Evolutionary conservation across 108 stramenopile genomes (phyloP).

Genomic region (Discostella pseudostelligera): DNA sequence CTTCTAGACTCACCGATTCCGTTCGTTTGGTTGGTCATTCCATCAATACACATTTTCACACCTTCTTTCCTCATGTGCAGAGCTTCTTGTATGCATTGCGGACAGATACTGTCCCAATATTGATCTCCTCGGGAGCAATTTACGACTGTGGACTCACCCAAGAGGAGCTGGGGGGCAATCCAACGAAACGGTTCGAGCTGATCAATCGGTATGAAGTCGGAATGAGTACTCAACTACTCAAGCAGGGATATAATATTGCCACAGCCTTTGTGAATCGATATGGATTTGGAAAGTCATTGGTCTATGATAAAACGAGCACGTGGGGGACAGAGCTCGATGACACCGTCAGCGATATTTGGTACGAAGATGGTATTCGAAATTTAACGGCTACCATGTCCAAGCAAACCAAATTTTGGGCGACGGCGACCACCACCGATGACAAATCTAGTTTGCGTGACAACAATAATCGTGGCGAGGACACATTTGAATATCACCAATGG

Average conservation of each 20-base stretch:
- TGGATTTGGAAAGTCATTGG: conserved; percentile 27
- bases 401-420: conserved; percentile 16
- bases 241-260: conserved; percentile 43
- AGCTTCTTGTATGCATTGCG: conserved; percentile 48
- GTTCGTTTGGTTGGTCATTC: conserved; percentile 48
- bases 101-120: conserved; percentile 34
- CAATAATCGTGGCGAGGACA: conserved; percentile 9
- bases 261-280: conserved; percentile 40
- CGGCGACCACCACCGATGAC: not conserved
- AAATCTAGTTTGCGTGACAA: conserved; percentile 9
- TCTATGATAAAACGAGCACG: conserved; percentile 29
- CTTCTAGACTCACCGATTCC: conserved; percentile 31
- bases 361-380: conserved; percentile 39
- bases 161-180: conserved; percentile 19
- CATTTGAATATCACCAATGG: conserved; percentile 45
- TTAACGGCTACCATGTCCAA: conserved; percentile 25
- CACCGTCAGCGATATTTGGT: conserved; percentile 47
- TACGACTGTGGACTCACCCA: conserved; percentile 51
- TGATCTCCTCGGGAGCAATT: conserved; percentile 38
- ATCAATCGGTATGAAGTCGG: conserved; percentile 53
- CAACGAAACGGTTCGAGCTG: conserved; percentile 30
- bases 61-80: conserved; percentile 48
- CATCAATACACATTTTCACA: conserved; percentile 49
- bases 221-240: conserved; percentile 41
- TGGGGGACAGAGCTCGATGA: conserved; percentile 38